phyloP scores from a whole-genome alignment of 768 basidiomycete species.

The Strobilomyces dryophilus region DNA sequence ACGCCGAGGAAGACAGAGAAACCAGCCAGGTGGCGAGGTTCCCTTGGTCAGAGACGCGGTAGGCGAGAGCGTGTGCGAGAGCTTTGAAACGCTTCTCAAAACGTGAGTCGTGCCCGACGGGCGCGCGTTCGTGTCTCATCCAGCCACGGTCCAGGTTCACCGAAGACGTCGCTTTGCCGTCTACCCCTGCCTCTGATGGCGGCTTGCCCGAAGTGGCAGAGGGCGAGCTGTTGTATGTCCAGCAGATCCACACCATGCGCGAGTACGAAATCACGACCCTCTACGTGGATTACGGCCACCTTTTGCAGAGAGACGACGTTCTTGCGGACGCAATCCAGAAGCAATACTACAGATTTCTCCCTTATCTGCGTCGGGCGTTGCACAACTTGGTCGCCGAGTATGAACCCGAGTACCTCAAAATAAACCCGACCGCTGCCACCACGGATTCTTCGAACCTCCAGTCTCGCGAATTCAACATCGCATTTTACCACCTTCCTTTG shows the following conservation, averaged over 20 bases:
- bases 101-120: slow-evolving; percentile 51
- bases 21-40: slow-evolving; percentile 57
- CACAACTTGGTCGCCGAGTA: slow-evolving; percentile 85
- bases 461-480: slow-evolving; percentile 91
- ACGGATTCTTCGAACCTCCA: slow-evolving; percentile 85
- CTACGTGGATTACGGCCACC: slow-evolving; percentile 92
- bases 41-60: slow-evolving; percentile 91
- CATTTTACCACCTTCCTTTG: slow-evolving; percentile 92
- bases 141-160: slow-evolving; percentile 60
- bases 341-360: slow-evolving; percentile 96
- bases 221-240: slow-evolving; percentile 76
- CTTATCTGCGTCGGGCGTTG: slow-evolving; percentile 88
- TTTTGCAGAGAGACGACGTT: slow-evolving; percentile 86
- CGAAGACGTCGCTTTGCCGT: slow-evolving; percentile 71
- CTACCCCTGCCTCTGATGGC: slow-evolving; percentile 76
- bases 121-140: not conserved
- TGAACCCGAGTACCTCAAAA: slow-evolving; percentile 92
- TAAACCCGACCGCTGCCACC: slow-evolving; percentile 85
- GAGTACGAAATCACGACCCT: slow-evolving; percentile 93
- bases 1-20: slow-evolving; percentile 41
- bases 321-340: slow-evolving; percentile 91
- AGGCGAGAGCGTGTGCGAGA: slow-evolving; percentile 90
- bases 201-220: slow-evolving; percentile 50
- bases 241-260: slow-evolving; percentile 93
- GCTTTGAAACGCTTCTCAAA: slow-evolving; percentile 88